Evolutionary conservation across 139 green algal genomes (phyloP).

Genomic region (Chlamydomonas sp.): DNA sequence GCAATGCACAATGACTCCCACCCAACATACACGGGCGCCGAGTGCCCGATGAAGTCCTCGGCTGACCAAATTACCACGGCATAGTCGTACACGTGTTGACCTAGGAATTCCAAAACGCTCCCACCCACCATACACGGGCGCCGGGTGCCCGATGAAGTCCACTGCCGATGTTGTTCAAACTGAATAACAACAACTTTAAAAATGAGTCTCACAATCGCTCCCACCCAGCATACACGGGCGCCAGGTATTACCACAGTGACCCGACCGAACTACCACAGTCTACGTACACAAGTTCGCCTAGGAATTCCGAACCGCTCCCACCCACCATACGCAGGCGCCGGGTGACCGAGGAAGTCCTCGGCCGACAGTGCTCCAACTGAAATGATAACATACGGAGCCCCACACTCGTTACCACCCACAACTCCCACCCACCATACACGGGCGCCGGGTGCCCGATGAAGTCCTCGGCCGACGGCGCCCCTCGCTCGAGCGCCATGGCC

Average conservation of each 20-base stretch:
- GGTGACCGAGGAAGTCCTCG: slow-evolving; percentile 47
- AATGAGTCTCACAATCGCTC: no score
- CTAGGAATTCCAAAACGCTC: no score
- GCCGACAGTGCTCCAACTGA: slow-evolving; percentile 1
- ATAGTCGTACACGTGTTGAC: no score
- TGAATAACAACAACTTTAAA: background rate
- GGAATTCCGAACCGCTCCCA: background rate
- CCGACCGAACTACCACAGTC: no score
- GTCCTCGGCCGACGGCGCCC: slow-evolving; percentile 23
- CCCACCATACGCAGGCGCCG: slow-evolving; percentile 5
- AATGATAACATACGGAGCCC: background rate
- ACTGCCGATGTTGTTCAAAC: slow-evolving; percentile 12
- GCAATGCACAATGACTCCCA: no score
- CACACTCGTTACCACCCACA: background rate
- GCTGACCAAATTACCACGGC: no score
- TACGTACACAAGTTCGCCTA: background rate
- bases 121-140: slow-evolving; percentile 26
- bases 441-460: slow-evolving; percentile 44
- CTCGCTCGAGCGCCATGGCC: background rate
- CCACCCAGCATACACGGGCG: slow-evolving; percentile 24
- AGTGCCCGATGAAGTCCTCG: slow-evolving; percentile 47
- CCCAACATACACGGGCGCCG: slow-evolving; percentile 25
- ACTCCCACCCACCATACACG: slow-evolving; percentile 19
- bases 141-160: slow-evolving; percentile 45
- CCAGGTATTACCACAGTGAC: slow-evolving; percentile 42